Conservation (phyloP, 1,284 basidiomycete genomes). For the Stereum hirsutum region DNA sequence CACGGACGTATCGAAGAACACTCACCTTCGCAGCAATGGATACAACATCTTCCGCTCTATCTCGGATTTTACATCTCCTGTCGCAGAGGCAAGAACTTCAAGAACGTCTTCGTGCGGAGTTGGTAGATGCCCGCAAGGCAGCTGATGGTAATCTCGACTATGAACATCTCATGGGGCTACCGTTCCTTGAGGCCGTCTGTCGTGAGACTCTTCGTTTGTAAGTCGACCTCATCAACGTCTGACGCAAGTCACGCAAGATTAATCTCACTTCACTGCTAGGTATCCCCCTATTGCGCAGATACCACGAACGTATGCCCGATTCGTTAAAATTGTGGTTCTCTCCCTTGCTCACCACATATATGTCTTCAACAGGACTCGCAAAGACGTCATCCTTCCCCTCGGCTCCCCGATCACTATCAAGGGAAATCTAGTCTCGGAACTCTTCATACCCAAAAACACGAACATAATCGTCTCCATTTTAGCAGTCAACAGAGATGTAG, state of each 20-base stretch:
- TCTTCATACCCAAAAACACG: constrained; percentile 25
- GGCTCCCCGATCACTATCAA: not conserved
- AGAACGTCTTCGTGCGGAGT: constrained; percentile 17
- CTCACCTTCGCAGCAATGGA: constrained; percentile 11
- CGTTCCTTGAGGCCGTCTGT: constrained; percentile 15
- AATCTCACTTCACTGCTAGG: too few relatives aligned
- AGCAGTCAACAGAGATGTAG: constrained; percentile 26
- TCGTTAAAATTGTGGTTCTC: too few relatives aligned
- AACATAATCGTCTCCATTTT: constrained; percentile 30
- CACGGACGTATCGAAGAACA: constrained; percentile 1
- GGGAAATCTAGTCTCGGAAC: not conserved
- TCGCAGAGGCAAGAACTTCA: constrained; percentile 10
- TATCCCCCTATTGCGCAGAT: too few relatives aligned
- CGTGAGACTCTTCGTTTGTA: constrained; percentile 18
- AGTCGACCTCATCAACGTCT: not conserved
- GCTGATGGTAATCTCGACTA: constrained; percentile 6
- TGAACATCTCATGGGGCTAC: not conserved
- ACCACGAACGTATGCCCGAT: too few relatives aligned
- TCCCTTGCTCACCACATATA: too few relatives aligned
- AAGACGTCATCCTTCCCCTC: not conserved
- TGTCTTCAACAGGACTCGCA: not conserved
- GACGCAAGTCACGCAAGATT: too few relatives aligned
- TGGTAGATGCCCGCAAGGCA: constrained; percentile 8
- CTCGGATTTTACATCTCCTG: constrained; percentile 11
- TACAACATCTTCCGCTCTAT: constrained; percentile 13